A percentile compares a stretch with the other conserved stretches of the same genome.
Evolutionary conservation across 2,329 filamentous ascomycete species (phyloP).

Genomic region (Waltergamsia citrina): DNA sequence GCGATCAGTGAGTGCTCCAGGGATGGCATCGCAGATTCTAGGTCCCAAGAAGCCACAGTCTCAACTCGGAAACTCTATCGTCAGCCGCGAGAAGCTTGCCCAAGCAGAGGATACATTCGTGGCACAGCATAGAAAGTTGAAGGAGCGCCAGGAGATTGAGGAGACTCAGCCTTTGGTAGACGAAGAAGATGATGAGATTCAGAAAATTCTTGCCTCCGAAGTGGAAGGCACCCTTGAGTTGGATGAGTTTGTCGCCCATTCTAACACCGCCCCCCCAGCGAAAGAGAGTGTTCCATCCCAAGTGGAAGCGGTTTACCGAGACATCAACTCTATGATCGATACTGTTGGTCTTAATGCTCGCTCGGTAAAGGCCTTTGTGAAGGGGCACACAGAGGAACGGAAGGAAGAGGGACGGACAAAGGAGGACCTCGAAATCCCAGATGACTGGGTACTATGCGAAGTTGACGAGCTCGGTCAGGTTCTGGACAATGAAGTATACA

Average conservation of each 20-base stretch:
- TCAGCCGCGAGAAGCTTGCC: slow-evolving; percentile 21
- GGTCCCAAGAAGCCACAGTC: slow-evolving; percentile 27
- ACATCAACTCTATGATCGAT: slow-evolving; percentile 91
- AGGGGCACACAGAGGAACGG: slow-evolving; percentile 52
- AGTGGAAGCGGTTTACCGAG: slow-evolving; percentile 61
- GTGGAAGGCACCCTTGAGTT: slow-evolving; percentile 52
- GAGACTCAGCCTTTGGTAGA: slow-evolving; percentile 50
- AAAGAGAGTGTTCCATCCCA: slow-evolving; percentile 51
- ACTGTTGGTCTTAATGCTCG: slow-evolving; percentile 75
- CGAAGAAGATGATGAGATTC: slow-evolving; percentile 61
- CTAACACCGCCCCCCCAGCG: slow-evolving; percentile 41
- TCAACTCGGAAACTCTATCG: slow-evolving; percentile 26
- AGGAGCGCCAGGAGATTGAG: slow-evolving; percentile 46
- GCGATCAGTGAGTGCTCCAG: slow-evolving; percentile 52
- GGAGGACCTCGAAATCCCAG: slow-evolving; percentile 58
- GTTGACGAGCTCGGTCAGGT: slow-evolving; percentile 58
- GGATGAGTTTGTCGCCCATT: slow-evolving; percentile 58
- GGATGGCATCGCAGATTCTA: slow-evolving; percentile 46
- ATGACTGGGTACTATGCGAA: slow-evolving; percentile 69
- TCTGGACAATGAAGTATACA: slow-evolving; percentile 53
- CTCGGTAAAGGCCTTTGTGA: slow-evolving; percentile 56
- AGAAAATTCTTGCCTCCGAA: slow-evolving; percentile 50
- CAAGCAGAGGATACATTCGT: slow-evolving; percentile 36
- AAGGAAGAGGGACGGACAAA: slow-evolving; percentile 46
- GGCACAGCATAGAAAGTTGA: slow-evolving; percentile 39